Base-by-base conservation (phyloP, 2,329 filamentous ascomycete genomes). In the Xylariales sp. region DNA sequence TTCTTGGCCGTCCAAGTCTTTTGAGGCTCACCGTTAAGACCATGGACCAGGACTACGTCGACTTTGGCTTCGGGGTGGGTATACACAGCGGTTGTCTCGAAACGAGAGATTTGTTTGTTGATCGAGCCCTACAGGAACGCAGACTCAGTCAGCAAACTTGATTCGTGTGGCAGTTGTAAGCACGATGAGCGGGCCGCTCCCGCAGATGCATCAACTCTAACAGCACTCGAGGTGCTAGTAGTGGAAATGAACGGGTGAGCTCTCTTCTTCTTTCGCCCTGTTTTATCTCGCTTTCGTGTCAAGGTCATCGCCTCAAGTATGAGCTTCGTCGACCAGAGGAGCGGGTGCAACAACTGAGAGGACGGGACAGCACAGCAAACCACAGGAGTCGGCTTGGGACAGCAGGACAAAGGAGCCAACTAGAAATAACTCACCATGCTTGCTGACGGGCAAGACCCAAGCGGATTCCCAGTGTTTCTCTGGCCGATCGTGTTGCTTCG, bases 1-100 rank as follows among this genome's bases (percentile, higher is more conserved):
- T 78, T 73, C 47, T 62, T 63, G 14, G 72, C 63, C 3, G 68
- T 74, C 75, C 84, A 88, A 33, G 82, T 84, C 47, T 71, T 71
- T 35, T 76, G 65, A 0, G 84, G 82, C 18, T 79, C 64, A 22
- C 84, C 84, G 57, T 86, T 86, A 42, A 78, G 71, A 25, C 84
- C 84, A 53, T 88, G 84, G 21, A 88, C 79, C 46, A 88, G 76
- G 19, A 88, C 74, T 31, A 88, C 78, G 52, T 82, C 78, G 52
- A 74, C 77, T 45, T 70, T 70, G 39, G 78, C 78, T 42, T 78
- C 65, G 6, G 77, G 76, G 42, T 80, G 76, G 1, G 67, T 70
- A 56, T 77, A 80, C 36, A 82, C 75, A 35, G 73, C 68, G 1
- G 76, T 80, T 39, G 75, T 66, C 57, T 80, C 78, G 60, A 73